A percentile compares a stretch with the other conserved stretches of the same genome.
Evolutionary conservation across 441 rosid species (phyloP).

Genomic region (Brassica hybrid): DNA sequence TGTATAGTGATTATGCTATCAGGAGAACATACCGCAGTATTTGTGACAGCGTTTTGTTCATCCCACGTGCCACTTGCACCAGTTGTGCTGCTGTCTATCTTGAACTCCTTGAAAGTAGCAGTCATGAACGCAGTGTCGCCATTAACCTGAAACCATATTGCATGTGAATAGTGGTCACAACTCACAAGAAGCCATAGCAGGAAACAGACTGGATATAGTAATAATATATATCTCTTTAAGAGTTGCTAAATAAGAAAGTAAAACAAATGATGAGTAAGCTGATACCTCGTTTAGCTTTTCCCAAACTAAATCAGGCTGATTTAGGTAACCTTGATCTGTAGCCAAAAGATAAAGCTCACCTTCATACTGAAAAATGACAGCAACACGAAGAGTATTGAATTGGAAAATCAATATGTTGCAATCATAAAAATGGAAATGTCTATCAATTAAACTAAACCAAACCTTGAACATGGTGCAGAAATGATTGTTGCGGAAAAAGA

Average conservation of each 20-base stretch:
- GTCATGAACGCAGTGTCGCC: slow-evolving; percentile 96
- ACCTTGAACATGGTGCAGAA: slow-evolving; percentile 99
- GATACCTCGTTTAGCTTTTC: slow-evolving; percentile 93
- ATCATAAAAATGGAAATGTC: slow-evolving; percentile 13
- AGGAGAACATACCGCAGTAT: slow-evolving; percentile 33
- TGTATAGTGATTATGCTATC: not conserved
- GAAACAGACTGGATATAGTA: not conserved
- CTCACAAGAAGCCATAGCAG: slow-evolving; percentile 3
- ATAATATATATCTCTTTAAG: no score
- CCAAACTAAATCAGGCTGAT: slow-evolving; percentile 97
- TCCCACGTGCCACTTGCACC: slow-evolving; percentile 76
- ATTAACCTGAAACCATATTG: slow-evolving; percentile 69
- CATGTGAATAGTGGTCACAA: slow-evolving; percentile 22
- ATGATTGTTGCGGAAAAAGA: slow-evolving; percentile 97
- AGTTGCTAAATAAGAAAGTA: no score
- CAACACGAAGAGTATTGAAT: slow-evolving; percentile 1
- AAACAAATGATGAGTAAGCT: no score
- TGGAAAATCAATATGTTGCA: slow-evolving; percentile 13
- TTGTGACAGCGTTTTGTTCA: slow-evolving; percentile 79
- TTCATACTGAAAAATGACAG: slow-evolving; percentile 67
- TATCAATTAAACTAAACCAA: slow-evolving; percentile 40
- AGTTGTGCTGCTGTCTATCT: slow-evolving; percentile 62
- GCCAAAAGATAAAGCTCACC: slow-evolving; percentile 97
- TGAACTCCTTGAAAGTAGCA: slow-evolving; percentile 86
- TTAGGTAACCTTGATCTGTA: slow-evolving; percentile 97